Evolutionary conservation across 2,329 filamentous ascomycete species (phyloP).

Genomic region (Talaromyces sp.): DNA sequence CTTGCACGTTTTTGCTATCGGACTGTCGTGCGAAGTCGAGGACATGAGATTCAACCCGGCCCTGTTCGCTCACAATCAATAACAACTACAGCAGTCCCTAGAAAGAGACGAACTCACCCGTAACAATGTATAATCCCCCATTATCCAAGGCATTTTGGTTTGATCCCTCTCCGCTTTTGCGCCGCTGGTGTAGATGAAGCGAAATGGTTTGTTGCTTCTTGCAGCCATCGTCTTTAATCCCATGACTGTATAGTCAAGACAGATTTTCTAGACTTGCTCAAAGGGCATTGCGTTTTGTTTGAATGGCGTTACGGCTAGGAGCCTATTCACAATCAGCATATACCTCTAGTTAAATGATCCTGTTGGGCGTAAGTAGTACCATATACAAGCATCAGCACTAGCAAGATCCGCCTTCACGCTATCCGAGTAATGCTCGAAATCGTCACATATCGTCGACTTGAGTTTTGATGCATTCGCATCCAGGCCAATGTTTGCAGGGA

Average conservation of each 20-base stretch:
- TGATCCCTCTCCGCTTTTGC: conserved; percentile 42
- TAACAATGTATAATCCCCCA: conserved; percentile 41
- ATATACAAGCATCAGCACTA: conserved; percentile 35
- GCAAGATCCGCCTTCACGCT: conserved; percentile 26
- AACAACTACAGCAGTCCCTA: not conserved
- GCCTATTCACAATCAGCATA: not conserved
- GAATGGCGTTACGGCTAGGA: conserved; percentile 34
- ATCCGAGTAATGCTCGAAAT: conserved; percentile 32
- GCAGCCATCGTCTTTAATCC: conserved; percentile 34
- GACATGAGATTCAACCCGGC: conserved; percentile 43
- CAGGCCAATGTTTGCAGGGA: conserved; percentile 6
- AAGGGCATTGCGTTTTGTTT: conserved; percentile 28
- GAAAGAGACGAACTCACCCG: conserved; percentile 36
- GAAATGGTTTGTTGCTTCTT: conserved; percentile 32
- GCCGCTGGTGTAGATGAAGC: conserved; percentile 50
- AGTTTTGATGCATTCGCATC: conserved; percentile 25
- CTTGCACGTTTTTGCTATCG: conserved; percentile 28
- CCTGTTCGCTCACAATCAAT: conserved; percentile 35
- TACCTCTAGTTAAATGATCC: not conserved
- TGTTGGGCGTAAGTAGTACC: conserved; percentile 17
- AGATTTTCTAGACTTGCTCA: conserved; percentile 39
- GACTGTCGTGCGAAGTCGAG: conserved; percentile 39
- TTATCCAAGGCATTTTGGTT: conserved; percentile 35
- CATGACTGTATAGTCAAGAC: conserved; percentile 34
- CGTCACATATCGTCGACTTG: conserved; percentile 26